Evolutionary conservation across 805 yeast genomes (phyloP), one percentile per base, ranked within the genome.

Genomic region (Lipomyces lipofer): DNA sequence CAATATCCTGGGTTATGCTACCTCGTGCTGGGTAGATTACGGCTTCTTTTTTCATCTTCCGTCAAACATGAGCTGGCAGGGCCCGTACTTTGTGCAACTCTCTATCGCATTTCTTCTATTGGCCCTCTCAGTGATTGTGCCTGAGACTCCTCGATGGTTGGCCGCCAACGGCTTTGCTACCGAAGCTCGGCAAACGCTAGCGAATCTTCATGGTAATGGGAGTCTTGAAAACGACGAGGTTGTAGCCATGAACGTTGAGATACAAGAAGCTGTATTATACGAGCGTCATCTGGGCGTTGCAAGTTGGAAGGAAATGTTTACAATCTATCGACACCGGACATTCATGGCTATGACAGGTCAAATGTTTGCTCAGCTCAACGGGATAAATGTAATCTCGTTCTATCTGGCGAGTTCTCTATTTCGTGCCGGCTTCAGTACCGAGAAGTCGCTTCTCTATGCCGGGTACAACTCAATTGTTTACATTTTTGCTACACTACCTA

Each of bases 71-170:
- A 77, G 89, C 25, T 88, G 95, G 95, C 77, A 95, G 59, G 64
- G 86, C 21, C 96, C 96, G 1, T 72, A 88, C 44, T 79, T 84
- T 52, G 73, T 86, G 43, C 96, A 88, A 68, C 85, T 86, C 47
- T 66, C 84, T 2, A 82, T 90, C 64, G 96, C 96, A 0, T 55
- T 78, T 2, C 71, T 84, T 2, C 73, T 89, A 22, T 81, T 82
- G 24, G 61, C 80, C 3, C 96, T 96, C 2, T 84, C 95, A 0
- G 80, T 83, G 49, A 75, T 86, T 55, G 81, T 90, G 33, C 91
- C 88, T 4, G 97, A 90, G 65, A 83, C 90, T 46, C 97, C 97
- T 4, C 76, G 96, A 61, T 90, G 96, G 96, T 73, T 90, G 47
- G 71, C 90, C 35, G 90, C 86, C 67, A 85, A 85, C 56, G 95